Base-by-base conservation (phyloP, 768 basidiomycete genomes). In the Favolaschia claudopus region DNA sequence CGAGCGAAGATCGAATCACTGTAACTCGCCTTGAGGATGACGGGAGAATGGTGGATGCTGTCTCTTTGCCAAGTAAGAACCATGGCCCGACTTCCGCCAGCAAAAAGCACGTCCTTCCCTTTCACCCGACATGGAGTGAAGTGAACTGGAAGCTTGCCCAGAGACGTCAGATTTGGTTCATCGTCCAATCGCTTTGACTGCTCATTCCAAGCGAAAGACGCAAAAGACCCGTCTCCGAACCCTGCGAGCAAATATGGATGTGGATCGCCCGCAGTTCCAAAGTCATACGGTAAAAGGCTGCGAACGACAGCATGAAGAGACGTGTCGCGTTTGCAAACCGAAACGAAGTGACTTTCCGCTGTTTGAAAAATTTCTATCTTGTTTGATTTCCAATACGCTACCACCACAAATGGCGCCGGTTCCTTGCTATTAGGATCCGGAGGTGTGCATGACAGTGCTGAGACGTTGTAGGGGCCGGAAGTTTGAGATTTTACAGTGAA, bases 381-480 rank as follows among this genome's bases (percentile, higher is more conserved):
- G 63, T 89, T 89, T 4, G 83, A 82, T 20, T 81, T 82, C 93
- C 95, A 96, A 64, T 91, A 91, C 0, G 88, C 85, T n/a, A 90
- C 85, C 0, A 82, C 84, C 25, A 90, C 72, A 49, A 82, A 64
- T 17, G n/a, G n/a, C n/a, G 63, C 72, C 1, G 90, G 72, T 51
- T 78, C 86, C 29, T 72, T 68, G 62, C 80, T 80, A 10, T 70
- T 62, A 1, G 76, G 67, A 62, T 89, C 82, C 17, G 85, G 66
- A 0, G 89, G 86, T 4, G 78, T 69, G 63, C 92, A 86, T 0
- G 89, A 88, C 31, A 95, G 74, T 0, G 89, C 83, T 10, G 92
- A 90, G 48, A 95, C 84, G 66, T 94, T 90, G 14, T 29, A 2
- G 42, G 29, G 20, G 28, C 25, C 20, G 19, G 66, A 58, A 13